phyloP scores from a whole-genome alignment of 305 asterid species.

The Ilex paraguariensis region DNA sequence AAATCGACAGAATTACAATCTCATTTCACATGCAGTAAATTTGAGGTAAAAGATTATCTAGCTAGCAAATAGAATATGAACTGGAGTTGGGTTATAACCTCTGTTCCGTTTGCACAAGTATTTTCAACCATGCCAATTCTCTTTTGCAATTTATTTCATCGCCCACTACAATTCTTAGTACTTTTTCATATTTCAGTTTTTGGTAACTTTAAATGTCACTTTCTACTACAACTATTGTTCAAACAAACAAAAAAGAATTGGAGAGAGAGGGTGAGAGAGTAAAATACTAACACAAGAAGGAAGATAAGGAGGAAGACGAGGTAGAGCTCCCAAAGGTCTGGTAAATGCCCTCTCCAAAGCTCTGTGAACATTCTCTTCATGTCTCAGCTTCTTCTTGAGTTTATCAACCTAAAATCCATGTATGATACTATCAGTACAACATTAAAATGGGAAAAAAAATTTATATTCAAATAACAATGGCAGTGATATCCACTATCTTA shows the following conservation, averaged over 20 bases:
- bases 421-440: background rate
- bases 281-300: conserved; percentile 61
- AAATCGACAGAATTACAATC: conserved; percentile 14
- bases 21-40: background rate
- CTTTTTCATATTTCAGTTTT: background rate
- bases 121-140: background rate
- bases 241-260: background rate
- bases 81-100: background rate
- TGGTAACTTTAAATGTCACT: background rate
- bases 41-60: background rate
- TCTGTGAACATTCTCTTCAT: conserved; percentile 85
- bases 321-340: conserved; percentile 83
- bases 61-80: background rate
- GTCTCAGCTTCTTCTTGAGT: conserved; percentile 75
- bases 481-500: conserved; percentile 9
- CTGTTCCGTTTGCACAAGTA: background rate
- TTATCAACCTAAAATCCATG: conserved; percentile 57
- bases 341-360: conserved; percentile 86
- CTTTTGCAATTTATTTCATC: too few relatives aligned
- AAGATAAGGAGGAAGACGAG: conserved; percentile 91
- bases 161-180: too few relatives aligned
- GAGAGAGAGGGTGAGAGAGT: background rate
- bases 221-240: background rate
- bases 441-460: background rate
- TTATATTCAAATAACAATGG: conserved; percentile 6